These are phyloP conservation scores for Alternaria ventricosa DNA, from an alignment of 2,329 filamentous ascomycete species.

Conservation along the genomic window DNA sequence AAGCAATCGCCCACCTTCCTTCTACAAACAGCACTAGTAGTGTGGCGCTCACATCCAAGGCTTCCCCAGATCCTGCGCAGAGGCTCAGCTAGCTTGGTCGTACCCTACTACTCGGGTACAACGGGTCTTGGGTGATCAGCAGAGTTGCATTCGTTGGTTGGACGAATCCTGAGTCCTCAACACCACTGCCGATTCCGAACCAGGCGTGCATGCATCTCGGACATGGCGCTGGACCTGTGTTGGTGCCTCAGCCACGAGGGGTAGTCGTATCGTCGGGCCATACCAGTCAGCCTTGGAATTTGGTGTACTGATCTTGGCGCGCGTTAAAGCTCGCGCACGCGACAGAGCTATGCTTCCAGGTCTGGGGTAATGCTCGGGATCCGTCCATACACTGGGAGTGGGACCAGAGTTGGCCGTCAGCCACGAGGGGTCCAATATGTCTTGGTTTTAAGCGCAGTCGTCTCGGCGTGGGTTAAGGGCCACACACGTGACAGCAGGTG, in stretches of 20 bases:
- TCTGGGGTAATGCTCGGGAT: background rate
- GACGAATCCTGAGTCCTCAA: background rate
- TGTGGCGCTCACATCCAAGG: constrained; percentile 2
- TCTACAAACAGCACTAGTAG: constrained; percentile 2
- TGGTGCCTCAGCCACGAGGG: background rate
- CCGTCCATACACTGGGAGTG: background rate
- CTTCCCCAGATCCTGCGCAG: background rate
- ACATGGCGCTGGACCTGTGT: background rate
- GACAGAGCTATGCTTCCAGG: background rate
- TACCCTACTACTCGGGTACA: background rate
- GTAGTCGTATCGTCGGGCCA: background rate
- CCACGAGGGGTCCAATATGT: background rate
- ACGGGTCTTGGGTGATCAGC: background rate
- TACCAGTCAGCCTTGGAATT: background rate
- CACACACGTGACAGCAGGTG: background rate
- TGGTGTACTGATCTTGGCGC: background rate
- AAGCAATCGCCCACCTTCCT: constrained; percentile 5
- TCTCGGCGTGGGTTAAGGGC: background rate
- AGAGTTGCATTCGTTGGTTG: background rate
- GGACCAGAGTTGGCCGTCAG: background rate
- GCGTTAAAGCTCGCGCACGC: background rate
- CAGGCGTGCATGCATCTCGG: background rate
- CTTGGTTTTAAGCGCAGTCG: background rate
- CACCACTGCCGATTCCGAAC: background rate
- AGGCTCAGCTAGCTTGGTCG: background rate